Base-by-base conservation (phyloP, 192 early-diverging fungal species). In the Coemansia asiatica region DNA sequence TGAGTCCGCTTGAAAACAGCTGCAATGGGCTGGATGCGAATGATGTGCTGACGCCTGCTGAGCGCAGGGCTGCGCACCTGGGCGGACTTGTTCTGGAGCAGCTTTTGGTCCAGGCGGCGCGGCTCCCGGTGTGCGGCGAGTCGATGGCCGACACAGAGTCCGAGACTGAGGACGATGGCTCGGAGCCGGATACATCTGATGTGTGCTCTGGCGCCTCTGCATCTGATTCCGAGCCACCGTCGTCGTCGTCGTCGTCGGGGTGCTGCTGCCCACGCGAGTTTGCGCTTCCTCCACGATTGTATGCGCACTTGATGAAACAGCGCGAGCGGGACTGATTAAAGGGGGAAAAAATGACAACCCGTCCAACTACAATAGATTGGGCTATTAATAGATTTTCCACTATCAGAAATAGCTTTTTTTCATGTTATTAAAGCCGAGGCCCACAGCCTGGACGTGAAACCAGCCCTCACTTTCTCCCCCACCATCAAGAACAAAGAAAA, bases 1-100 rank as follows among this genome's bases (percentile, higher is more conserved):
- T 21, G 4, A 19, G 22, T 6, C 31, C 31, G 31, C 31, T 6
- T n/a, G 28, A 46, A 40, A 50, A 19, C 16, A 56, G 1, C 10
- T 25, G 50, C 25, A 25, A 8, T 33, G 29, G 46, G 3, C 33
- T 38, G 36, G 19, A 8, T 12, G 12, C 2, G 23, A 21, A 23
- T 6, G 6, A 6, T 9, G 48, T 16, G 26, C 56, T 71, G 29
- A 60, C 70, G 13, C 64, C 63, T 31, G 35, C 46, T 13, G 76
- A 71, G 49, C 48, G 70, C 18, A 59, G 57, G 38, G 26, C 48
- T 13, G 67, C 71, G 26, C 64, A 49, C 29, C 21, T 68, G 13
- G 68, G 61, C n/a, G 71, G 71, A 2, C 36, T 18, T 60, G 66
- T 79, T 54, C 62, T 79, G 38, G 76, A 79, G 71, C 76, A 79